Evolutionary conservation across 768 basidiomycete genomes (phyloP), one percentile per base, ranked within the genome.

Genomic region (Tephrocybe sp.): DNA sequence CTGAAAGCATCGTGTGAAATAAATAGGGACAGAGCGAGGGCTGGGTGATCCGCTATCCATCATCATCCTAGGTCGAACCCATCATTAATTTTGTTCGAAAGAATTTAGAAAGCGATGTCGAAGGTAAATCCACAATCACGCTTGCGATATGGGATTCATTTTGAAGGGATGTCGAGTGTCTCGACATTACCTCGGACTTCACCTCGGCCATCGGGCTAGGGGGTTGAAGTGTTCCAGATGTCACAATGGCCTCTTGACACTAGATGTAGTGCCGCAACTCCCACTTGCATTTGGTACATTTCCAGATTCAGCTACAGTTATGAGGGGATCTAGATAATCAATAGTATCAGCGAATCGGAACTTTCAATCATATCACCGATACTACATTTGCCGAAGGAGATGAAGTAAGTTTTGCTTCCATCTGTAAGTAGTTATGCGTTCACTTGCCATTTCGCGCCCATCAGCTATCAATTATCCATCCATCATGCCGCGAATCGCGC

Each of bases 301-400:
- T 30, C 33, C 33, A 46, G 45, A 46, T 15, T 5, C 21, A 15
- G 23, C 23, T 28, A 15, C 33, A 15, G 45, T 17, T 40, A 36
- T 45, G 40, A n/a, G 17, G 25, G 1, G 4, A 40, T 32, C 33
- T 48, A 26, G 48, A 50, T 46, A 21, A 32, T n/a, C 21, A 48
- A 15, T 53, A 21, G 14, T 24, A 44, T 34, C 33, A 32, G 38
- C 44, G 44, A 54, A 50, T 54, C 48, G 14, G 48, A 30, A 28
- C 28, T 44, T 23, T 8, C 44, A 21, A 42, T 36, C 53, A 46
- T 54, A 54, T 54, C 48, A 49, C 53, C 53, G 53, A 54, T n/a
- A n/a, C n/a, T n/a, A n/a, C n/a, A n/a, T n/a, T n/a, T n/a, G n/a
- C 49, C 17, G 28, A 48, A 48, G 40, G 39, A 39, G 37, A 26